Evolutionary conservation across 768 basidiomycete genomes (phyloP), one percentile per base, ranked within the genome.

Genomic region (Mycena belliarum): DNA sequence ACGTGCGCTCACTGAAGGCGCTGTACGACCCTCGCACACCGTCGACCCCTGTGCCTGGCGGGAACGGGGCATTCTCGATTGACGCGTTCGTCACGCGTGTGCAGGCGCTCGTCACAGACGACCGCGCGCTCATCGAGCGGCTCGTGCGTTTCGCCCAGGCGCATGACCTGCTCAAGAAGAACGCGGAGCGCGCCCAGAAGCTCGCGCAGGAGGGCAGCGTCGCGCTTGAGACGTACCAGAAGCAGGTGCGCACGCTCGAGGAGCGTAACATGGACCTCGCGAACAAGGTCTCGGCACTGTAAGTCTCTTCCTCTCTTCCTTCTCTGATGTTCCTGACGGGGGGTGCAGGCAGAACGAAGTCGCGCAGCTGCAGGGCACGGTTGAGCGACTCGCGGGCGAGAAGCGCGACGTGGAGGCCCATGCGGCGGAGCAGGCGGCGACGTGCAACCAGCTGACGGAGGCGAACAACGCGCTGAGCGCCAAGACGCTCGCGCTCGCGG

Each of bases 101-200:
- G 43, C 87, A 89, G 65, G 87, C 90, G 3, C 78, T 97, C 55
- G 79, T 97, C 50, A 78, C 82, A 32, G 96, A 97, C 70, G 93
- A 95, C 65, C 83, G 86, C 24, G 80, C 89, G 20, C 73, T 98
- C 58, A 92, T 95, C 59, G 90, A 93, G 71, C 82, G 94, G 29
- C 75, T 95, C 37, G 76, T 93, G 49, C 84, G 92, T 24, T 90
- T 93, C 64, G 94, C 91, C 2, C 88, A 92, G 71, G 91, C 93
- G 48, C 89, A 95, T 57, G 94, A 96, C 63, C 68, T 95, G 62
- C 80, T 96, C 59, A 96, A 94, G 81, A 90, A 88, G 75, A 95
- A 94, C 67, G 93, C 93, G 20, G 93, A 93, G 67, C 80, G 93
- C 47, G 94, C 93, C 21, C 90, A 95, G 78, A 93, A 93, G 72